Conservation (phyloP, 2,329 filamentous ascomycete genomes). For the Corinectria fuckeliana region DNA sequence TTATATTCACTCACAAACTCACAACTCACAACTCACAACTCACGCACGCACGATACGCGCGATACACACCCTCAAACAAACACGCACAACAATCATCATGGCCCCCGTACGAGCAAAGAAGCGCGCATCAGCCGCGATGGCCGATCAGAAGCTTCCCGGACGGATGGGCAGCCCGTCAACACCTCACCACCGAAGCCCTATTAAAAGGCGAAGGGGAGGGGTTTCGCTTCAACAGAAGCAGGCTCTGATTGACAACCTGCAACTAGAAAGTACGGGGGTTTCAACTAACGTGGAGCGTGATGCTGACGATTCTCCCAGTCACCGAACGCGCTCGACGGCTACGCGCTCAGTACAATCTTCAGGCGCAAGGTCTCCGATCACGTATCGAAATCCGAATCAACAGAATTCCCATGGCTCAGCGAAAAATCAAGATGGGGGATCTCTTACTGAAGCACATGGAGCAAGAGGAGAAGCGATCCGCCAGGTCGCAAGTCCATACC, state of each 20-base stretch:
- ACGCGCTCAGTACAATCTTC: conserved; percentile 85
- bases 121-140: conserved; percentile 37
- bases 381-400: conserved; percentile 94
- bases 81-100: conserved; percentile 47
- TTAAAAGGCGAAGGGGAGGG: conserved; percentile 65
- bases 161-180: conserved; percentile 45
- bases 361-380: conserved; percentile 83
- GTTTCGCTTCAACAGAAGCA: conserved; percentile 80
- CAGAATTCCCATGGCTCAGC: conserved; percentile 80
- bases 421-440: conserved; percentile 83
- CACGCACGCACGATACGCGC: no score
- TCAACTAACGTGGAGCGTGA: conserved; percentile 22
- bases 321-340: conserved; percentile 87
- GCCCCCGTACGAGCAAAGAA: conserved; percentile 52
- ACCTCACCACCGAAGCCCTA: conserved; percentile 60
- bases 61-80: conserved; percentile 18
- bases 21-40: conserved; percentile 2
- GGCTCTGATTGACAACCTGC: conserved; percentile 85
- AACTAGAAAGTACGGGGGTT: conserved; percentile 75
- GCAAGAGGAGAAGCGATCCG: conserved; percentile 50
- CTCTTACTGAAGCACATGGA: conserved; percentile 64
- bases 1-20: neutral
- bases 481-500: conserved; percentile 55
- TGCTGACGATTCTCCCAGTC: conserved; percentile 58
- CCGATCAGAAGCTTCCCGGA: conserved; percentile 32